These are phyloP conservation scores for Hygrocybe coccinea DNA, from an alignment of 768 basidiomycete genomes.

Conservation along the genomic window DNA sequence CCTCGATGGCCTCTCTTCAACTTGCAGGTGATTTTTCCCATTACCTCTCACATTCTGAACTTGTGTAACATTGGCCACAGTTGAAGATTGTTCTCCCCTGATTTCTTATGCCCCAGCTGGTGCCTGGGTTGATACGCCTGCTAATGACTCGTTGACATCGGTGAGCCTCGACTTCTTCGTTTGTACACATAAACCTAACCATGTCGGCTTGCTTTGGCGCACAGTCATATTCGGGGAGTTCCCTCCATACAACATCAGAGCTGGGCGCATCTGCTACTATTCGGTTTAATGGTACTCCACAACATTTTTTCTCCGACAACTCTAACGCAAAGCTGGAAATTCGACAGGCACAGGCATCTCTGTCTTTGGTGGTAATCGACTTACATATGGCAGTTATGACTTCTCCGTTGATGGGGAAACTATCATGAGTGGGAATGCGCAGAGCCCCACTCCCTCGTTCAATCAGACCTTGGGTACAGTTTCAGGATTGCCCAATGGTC, in stretches of 20 bases:
- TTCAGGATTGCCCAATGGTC: conserved; percentile 40
- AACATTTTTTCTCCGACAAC: neutral
- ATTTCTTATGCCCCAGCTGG: conserved; percentile 46
- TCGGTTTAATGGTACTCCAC: conserved; percentile 42
- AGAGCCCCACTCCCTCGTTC: conserved; percentile 22
- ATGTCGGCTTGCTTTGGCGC: neutral
- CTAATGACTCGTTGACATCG: conserved; percentile 35
- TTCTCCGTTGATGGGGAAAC: conserved; percentile 42
- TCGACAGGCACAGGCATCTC: conserved; percentile 46
- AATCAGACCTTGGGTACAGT: conserved; percentile 41
- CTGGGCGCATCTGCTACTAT: conserved; percentile 48
- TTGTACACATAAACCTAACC: neutral
- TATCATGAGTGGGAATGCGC: conserved; percentile 33
- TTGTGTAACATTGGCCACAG: conserved; percentile 26
- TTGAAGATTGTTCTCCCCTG: conserved; percentile 54
- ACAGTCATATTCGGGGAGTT: conserved; percentile 42
- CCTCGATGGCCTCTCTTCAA: conserved; percentile 48
- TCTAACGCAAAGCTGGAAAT: neutral
- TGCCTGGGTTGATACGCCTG: conserved; percentile 46
- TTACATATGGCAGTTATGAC: conserved; percentile 45
- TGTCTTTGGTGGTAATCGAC: conserved; percentile 44
- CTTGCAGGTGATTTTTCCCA: conserved; percentile 32
- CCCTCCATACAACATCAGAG: conserved; percentile 41
- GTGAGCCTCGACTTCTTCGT: conserved; percentile 23
- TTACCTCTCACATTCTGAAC: neutral